These are phyloP conservation scores for Afroboletus lepidellus DNA, from an alignment of 1,284 basidiomycete genomes.

Conservation along the genomic window DNA sequence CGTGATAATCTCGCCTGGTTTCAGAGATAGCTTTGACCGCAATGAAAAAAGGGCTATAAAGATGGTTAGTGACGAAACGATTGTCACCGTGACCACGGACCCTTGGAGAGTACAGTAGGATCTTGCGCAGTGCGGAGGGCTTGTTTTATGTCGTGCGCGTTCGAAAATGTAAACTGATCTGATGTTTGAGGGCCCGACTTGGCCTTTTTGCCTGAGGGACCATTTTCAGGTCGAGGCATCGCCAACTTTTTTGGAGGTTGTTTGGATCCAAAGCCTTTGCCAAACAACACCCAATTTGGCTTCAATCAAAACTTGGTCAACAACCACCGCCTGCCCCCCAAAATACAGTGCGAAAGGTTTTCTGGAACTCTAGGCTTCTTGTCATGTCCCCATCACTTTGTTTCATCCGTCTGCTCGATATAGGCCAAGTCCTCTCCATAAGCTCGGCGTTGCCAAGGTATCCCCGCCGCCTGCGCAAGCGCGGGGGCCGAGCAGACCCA, in stretches of 20 bases:
- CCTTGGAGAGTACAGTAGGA: constrained; percentile 24
- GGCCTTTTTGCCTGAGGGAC: constrained; percentile 14
- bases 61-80: neutral
- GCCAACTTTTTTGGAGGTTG: constrained; percentile 12
- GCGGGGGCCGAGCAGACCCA: too few relatives aligned
- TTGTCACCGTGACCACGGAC: constrained; percentile 13
- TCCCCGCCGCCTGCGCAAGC: too few relatives aligned
- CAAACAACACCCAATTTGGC: constrained; percentile 18
- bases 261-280: constrained; percentile 31
- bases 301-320: too few relatives aligned
- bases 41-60: constrained; percentile 44
- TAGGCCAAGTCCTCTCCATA: too few relatives aligned
- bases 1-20: constrained; percentile 25
- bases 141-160: constrained; percentile 26
- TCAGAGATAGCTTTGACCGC: constrained; percentile 31
- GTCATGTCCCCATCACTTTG: too few relatives aligned
- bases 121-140: constrained; percentile 19
- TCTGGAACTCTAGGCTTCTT: too few relatives aligned
- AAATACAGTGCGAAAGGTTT: too few relatives aligned
- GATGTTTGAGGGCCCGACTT: constrained; percentile 1
- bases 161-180: constrained; percentile 16
- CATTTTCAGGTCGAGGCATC: constrained; percentile 14
- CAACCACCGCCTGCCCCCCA: too few relatives aligned
- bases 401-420: too few relatives aligned
- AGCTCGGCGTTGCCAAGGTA: too few relatives aligned